phyloP scores from a whole-genome alignment of 2,329 filamentous ascomycete species.

The Xylaria sp. region DNA sequence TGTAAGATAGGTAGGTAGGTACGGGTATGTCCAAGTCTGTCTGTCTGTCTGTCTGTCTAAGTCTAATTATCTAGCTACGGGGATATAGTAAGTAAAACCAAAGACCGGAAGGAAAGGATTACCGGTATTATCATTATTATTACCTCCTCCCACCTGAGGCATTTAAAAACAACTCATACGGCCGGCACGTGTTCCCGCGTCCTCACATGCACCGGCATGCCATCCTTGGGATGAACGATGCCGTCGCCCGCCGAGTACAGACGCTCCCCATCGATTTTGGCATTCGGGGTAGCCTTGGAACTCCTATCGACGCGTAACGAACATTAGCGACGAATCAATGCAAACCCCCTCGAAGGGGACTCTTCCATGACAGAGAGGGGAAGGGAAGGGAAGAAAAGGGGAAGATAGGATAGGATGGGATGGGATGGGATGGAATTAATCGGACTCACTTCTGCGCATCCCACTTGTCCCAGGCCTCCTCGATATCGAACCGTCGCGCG shows the following conservation, averaged over 20 bases:
- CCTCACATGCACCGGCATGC: constrained; percentile 53
- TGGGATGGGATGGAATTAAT: not conserved
- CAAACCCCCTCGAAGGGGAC: not conserved
- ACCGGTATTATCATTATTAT: too few species aligned
- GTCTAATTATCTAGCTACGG: not conserved
- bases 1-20: too few species aligned
- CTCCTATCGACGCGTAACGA: constrained; percentile 27
- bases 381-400: not conserved
- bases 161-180: constrained; percentile 20
- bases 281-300: constrained; percentile 40
- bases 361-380: not conserved
- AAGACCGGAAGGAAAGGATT: not conserved
- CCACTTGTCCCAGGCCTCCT: constrained; percentile 55
- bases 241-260: constrained; percentile 46
- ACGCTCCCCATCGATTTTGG: constrained; percentile 46
- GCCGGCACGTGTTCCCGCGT: constrained; percentile 32
- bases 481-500: constrained; percentile 61
- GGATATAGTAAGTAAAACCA: constrained; percentile 7
- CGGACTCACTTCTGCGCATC: constrained; percentile 44
- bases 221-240: constrained; percentile 51
- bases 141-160: not conserved
- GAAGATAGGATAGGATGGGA: too few species aligned
- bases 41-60: not conserved
- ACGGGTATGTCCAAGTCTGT: not conserved
- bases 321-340: constrained; percentile 17